A percentile compares a stretch with the other conserved stretches of the same genome.
These are phyloP conservation scores for Rubus idaeus DNA, from an alignment of 306 rosid genomes.

Conservation along the genomic window DNA sequence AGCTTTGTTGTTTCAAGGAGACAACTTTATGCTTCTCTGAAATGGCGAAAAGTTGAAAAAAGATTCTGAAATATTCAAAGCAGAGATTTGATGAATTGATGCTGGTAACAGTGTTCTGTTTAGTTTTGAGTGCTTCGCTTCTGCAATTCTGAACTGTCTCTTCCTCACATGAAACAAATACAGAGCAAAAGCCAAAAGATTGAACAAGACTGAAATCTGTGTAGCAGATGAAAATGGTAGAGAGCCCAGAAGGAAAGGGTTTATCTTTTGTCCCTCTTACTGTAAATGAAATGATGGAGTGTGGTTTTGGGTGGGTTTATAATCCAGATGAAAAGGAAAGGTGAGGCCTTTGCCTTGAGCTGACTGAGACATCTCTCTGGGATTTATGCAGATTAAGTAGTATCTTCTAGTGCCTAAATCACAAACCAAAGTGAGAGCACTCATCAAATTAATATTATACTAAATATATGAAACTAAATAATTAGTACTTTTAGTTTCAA, in stretches of 20 bases:
- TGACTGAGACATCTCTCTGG: slow-evolving; percentile 16
- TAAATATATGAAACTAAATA: not conserved
- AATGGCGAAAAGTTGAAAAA: slow-evolving; percentile 18
- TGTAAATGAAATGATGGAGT: slow-evolving; percentile 5
- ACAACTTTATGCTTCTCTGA: slow-evolving; percentile 26
- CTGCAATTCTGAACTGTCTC: not conserved
- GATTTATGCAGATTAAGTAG: slow-evolving; percentile 26
- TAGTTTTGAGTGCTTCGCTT: not conserved
- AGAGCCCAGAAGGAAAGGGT: slow-evolving; percentile 5
- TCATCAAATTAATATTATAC: slow-evolving; percentile 4
- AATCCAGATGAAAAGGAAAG: slow-evolving; percentile 12
- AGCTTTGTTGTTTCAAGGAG: slow-evolving; percentile 22
- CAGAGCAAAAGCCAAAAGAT: not conserved
- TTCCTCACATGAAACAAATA: not conserved
- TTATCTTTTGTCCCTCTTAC: not conserved
- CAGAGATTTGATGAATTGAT: not conserved
- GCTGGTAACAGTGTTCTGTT: not conserved
- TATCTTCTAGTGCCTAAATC: slow-evolving; percentile 21
- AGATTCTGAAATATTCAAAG: slow-evolving; percentile 36
- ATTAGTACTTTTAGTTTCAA: slow-evolving; percentile 5
- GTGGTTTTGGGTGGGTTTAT: slow-evolving; percentile 5
- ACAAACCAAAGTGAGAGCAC: slow-evolving; percentile 34
- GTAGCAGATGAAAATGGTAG: not conserved
- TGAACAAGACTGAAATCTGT: not conserved
- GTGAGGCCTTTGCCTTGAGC: slow-evolving; percentile 13